Percentiles rank a stretch among this genome's conserved stretches.
phyloP scores from a whole-genome alignment of 2,329 filamentous ascomycete genomes.

The Aureobasidium sp. region DNA sequence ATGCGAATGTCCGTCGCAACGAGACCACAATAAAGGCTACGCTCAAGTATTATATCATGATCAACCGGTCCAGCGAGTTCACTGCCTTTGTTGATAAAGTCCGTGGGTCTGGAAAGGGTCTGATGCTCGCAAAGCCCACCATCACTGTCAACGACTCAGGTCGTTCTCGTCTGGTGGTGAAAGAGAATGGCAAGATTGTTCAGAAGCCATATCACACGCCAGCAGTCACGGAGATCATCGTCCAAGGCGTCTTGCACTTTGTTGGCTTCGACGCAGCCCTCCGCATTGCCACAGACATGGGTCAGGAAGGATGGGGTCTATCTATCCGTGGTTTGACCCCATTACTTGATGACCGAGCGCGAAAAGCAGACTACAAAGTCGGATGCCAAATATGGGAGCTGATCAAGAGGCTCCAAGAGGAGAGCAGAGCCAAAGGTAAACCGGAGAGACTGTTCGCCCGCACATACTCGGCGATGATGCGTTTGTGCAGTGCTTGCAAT shows the following conservation, averaged over 20 bases:
- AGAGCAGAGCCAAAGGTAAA: background rate
- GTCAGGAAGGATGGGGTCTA: conserved; percentile 39
- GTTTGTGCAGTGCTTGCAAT: conserved; percentile 19
- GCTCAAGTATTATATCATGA: conserved; percentile 32
- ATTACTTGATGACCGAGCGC: conserved; percentile 35
- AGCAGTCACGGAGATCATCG: conserved; percentile 35
- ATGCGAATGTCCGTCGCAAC: conserved; percentile 36
- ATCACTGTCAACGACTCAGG: conserved; percentile 27
- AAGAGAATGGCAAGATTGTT: conserved; percentile 25
- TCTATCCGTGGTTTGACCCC: conserved; percentile 31
- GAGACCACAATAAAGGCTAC: conserved; percentile 36
- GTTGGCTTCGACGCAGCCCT: conserved; percentile 37
- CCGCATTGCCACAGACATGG: conserved; percentile 35
- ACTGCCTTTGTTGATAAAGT: conserved; percentile 33
- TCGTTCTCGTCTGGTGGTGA: conserved; percentile 3
- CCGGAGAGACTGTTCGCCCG: conserved; percentile 16
- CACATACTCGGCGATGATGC: conserved; percentile 21
- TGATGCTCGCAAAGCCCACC: conserved; percentile 34
- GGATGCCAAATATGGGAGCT: conserved; percentile 36
- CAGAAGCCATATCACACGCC: conserved; percentile 39
- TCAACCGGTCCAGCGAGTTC: conserved; percentile 28
- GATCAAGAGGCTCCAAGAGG: conserved; percentile 24
- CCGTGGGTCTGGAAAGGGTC: conserved; percentile 31
- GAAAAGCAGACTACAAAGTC: conserved; percentile 29
- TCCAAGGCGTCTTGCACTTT: conserved; percentile 37